Base-by-base conservation (phyloP, 306 rosid species). In the Cajanus cajan region DNA sequence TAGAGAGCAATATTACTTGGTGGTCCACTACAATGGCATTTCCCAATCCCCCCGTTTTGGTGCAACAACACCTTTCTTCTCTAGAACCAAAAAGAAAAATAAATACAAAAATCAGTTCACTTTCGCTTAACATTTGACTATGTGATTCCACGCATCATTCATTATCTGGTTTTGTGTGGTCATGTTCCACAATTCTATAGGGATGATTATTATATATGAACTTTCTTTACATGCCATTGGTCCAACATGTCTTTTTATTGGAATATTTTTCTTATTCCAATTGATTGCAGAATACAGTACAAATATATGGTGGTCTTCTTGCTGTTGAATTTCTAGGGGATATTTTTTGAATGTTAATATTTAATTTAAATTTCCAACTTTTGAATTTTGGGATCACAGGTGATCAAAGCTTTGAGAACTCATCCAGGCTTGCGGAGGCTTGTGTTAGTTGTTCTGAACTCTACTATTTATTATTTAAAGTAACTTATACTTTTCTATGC, bases 371-470 rank as follows among this genome's bases (percentile, higher is more conserved):
- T 59, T 55, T 72, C 78, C 68, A 68, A 68, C 66, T 39, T 33
- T 54, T 59, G 39, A 83, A 54, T 71, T 82, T 47, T 75, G 84
- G 45, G 24, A 63, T 83, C 85, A 70, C 90, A 93, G 98, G 98
- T 95, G 83, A 85, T 93, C 64, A 95, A 93, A 79, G 96, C 92
- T 63, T 81, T 93, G 78, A 95, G 99, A 82, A 93, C 94, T 72
- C 95, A 93, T 86, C 82, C 88, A 12, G 70, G 83, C 33, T 83
- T 95, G 64, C 87, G 85, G 74, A 89, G 96, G 86, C 91, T 95
- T 75, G 97, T 95, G 99, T 93, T n/a, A 87, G 99, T 91, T 72
- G 81, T 63, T 61, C 43, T 76, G 57, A 59, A 37, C 82, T 62
- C 54, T 57, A 41, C 78, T 66, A 55, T 48, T n/a, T n/a, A 12